A percentile compares a stretch with the other conserved stretches of the same genome.
phyloP scores from a whole-genome alignment of 257 asterid genomes.

The Lycium ferocissimum region DNA sequence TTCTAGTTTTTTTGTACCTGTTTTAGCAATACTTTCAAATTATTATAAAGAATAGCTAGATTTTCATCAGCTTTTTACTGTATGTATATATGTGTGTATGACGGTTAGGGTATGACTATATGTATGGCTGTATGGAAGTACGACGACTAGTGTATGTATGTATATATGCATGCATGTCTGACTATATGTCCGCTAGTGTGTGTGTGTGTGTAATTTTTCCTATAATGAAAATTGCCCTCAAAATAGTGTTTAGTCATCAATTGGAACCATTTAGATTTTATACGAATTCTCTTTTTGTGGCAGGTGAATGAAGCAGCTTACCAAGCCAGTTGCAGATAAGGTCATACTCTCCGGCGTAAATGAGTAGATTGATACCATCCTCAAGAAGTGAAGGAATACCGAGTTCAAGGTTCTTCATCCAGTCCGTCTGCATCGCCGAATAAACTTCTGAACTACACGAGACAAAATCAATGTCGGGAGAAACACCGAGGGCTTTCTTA shows the following conservation, averaged over 20 bases:
- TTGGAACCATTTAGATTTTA: not conserved
- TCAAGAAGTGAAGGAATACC: conserved; percentile 62
- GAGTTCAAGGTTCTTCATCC: conserved; percentile 57
- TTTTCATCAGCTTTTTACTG: no score
- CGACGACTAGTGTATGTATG: no score
- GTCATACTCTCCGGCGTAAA: conserved; percentile 82
- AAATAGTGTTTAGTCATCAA: not conserved
- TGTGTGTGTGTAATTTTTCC: no score
- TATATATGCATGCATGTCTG: no score
- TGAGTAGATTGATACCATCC: conserved; percentile 60
- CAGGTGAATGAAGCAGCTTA: conserved; percentile 35
- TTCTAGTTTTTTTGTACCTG: no score
- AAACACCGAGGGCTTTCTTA: conserved; percentile 56
- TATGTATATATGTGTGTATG: no score
- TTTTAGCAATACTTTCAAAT: no score
- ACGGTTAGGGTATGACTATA: no score
- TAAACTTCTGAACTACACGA: conserved; percentile 58
- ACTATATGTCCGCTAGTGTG: no score
- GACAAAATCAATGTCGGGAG: conserved; percentile 44
- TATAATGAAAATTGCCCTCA: no score
- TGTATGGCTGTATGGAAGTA: no score
- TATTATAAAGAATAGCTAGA: no score
- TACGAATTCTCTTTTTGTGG: not conserved
- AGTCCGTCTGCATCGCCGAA: conserved; percentile 52
- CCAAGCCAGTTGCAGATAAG: conserved; percentile 85